Evolutionary conservation across 2,329 filamentous ascomycete genomes (phyloP).

Genomic region (Cytospora leucostoma): DNA sequence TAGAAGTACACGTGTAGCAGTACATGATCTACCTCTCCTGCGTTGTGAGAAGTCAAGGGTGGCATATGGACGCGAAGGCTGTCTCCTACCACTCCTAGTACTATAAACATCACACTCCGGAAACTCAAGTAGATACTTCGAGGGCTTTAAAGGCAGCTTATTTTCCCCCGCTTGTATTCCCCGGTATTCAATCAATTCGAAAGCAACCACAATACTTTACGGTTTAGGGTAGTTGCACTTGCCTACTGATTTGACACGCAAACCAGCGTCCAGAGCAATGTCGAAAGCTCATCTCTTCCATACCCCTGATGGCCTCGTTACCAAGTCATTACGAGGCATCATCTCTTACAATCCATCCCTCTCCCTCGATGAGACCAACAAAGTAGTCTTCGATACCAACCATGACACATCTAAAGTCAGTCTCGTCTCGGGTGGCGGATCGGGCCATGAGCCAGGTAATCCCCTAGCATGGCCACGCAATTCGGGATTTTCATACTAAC

Average conservation of each 20-base stretch:
- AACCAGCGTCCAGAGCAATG: slow-evolving; percentile 38
- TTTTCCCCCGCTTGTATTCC: not conserved
- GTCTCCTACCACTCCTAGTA: not conserved
- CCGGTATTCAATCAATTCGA: not conserved
- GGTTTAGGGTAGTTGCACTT: not conserved
- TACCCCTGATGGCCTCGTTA: slow-evolving; percentile 55
- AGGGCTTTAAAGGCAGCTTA: not conserved
- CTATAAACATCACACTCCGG: not conserved
- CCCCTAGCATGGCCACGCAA: too few relatives aligned
- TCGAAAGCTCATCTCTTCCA: slow-evolving; percentile 56
- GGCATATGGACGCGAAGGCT: not conserved
- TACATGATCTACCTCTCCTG: not conserved
- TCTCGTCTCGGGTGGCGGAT: slow-evolving; percentile 57
- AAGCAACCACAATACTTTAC: not conserved
- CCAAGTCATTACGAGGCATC: slow-evolving; percentile 52
- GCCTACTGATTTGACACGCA: not conserved
- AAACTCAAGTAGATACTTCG: not conserved
- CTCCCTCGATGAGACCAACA: slow-evolving; percentile 51
- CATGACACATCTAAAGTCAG: slow-evolving; percentile 48
- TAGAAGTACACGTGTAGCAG: not conserved
- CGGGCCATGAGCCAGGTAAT: slow-evolving; percentile 55
- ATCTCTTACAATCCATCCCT: slow-evolving; percentile 56
- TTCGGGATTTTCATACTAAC: not conserved
- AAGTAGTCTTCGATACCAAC: slow-evolving; percentile 52
- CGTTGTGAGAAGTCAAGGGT: not conserved